Evolutionary conservation across 805 yeast genomes (phyloP), one percentile per base, ranked within the genome.

Genomic region (Candida sonorensis): DNA sequence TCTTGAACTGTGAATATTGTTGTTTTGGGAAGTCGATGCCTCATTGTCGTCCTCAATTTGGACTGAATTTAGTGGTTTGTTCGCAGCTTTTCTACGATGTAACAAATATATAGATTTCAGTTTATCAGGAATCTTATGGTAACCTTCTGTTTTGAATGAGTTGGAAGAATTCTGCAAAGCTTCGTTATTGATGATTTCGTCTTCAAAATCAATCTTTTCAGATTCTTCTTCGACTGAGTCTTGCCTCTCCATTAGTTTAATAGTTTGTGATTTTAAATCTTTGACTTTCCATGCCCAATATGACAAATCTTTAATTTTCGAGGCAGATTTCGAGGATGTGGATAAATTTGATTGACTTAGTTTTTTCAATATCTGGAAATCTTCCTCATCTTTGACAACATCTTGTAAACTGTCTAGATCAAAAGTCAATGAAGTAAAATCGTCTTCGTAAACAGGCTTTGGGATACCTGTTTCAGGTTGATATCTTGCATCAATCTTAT

Each of bases 71-170:
- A 83, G 59, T n/a, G 88, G 90, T 42, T 71, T 66, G 41, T 80
- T 74, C 1, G 30, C n/a, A n/a, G n/a, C 34, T 45, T 71, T 76
- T 37, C 84, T 72, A 30, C 92, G 77, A 54, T 87, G 96, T 2
- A 94, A 92, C 33, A 88, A 62, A 50, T 85, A 88, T 37, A 75
- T 81, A 10, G 73, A 62, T 53, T 88, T 88, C 27, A 77, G 67
- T 0, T 73, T 66, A 42, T 87, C 95, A 0, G 81, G 71, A 23
- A 85, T 76, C 52, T 81, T 82, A 28, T 60, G 56, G 51, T 78
- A 84, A 0, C 95, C 94, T 35, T 79, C 75, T 23, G 87, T 76
- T 46, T 74, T 71, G 47, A 81, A 81, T 2, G 83, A 67, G 1
- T 87, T 84, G 0, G 79, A 60, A 0, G 41, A 34, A 32, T 70